Evolutionary conservation across 1,284 basidiomycete genomes (phyloP).

Genomic region (Afroboletus lepidellus): DNA sequence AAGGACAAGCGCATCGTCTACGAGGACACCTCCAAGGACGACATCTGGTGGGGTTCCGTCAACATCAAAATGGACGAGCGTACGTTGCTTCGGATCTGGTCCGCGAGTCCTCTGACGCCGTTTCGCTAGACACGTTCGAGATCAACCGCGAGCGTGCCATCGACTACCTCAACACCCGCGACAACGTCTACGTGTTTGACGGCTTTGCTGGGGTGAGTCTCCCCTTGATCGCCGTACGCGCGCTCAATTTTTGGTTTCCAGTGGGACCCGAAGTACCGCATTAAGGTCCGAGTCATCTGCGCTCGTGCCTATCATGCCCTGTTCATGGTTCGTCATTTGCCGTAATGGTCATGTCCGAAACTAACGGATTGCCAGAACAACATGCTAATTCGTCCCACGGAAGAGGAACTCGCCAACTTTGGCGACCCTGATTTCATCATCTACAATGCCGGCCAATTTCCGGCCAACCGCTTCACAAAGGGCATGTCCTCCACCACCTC

Average conservation of each 20-base stretch:
- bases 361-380: constrained; percentile 67
- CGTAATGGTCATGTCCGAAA: constrained; percentile 4
- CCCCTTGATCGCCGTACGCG: neutral
- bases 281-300: constrained; percentile 99
- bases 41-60: constrained; percentile 99
- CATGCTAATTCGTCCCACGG: constrained; percentile 98
- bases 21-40: constrained; percentile 95
- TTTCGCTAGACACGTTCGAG: constrained; percentile 87
- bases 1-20: constrained; percentile 99
- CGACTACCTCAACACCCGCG: constrained; percentile 98
- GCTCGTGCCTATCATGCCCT: constrained; percentile 98
- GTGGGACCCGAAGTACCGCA: constrained; percentile 99
- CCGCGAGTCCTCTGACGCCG: neutral
- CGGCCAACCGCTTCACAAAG: constrained; percentile 99
- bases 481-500: constrained; percentile 99
- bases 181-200: constrained; percentile 99
- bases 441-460: constrained; percentile 99
- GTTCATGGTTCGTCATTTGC: constrained; percentile 83
- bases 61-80: constrained; percentile 99
- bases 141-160: constrained; percentile 99
- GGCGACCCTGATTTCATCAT: constrained; percentile 99
- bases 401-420: constrained; percentile 92
- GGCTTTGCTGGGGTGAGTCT: constrained; percentile 83
- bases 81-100: constrained; percentile 42
- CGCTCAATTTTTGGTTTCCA: constrained; percentile 29